phyloP scores from a whole-genome alignment of 129 eudicot species.

The Centaurea solstitialis region DNA sequence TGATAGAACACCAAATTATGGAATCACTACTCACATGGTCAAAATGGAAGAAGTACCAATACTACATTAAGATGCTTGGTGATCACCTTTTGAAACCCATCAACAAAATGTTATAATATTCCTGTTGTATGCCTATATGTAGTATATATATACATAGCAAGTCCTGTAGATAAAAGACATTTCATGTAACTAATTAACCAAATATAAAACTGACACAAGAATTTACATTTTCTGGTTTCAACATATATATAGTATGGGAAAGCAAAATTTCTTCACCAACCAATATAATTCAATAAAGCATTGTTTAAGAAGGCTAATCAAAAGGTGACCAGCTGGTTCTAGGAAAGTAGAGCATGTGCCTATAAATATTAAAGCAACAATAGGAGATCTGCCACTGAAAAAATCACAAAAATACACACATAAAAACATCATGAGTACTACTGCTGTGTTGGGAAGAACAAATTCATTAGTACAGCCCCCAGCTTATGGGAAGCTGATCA shows the following conservation, averaged over 20 bases:
- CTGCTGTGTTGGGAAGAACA: slow-evolving; percentile 15
- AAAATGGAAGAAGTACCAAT: not conserved
- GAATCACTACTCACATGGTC: slow-evolving; percentile 4
- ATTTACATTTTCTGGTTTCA: not conserved
- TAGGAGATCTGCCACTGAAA: not conserved
- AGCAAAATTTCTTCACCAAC: slow-evolving; percentile 1
- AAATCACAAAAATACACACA: not conserved
- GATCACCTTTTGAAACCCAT: not conserved
- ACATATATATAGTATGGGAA: slow-evolving; percentile 5
- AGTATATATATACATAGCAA: slow-evolving; percentile 3
- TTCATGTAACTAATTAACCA: not conserved
- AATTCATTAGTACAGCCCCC: slow-evolving; percentile 28
- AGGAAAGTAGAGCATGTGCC: slow-evolving; percentile 21
- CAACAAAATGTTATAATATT: not conserved
- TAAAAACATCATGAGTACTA: not conserved
- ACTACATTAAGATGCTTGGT: not conserved
- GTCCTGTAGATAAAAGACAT: not conserved
- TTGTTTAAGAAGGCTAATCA: not conserved
- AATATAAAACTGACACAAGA: not conserved
- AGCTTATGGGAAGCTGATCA: slow-evolving; percentile 15
- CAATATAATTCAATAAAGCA: slow-evolving; percentile 3
- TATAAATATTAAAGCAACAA: slow-evolving; percentile 12
- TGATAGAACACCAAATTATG: not conserved
- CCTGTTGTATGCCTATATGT: not conserved
- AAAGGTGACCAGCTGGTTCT: slow-evolving; percentile 1